Base-by-base conservation (phyloP, 164 flowering plant genomes). In the Magnolia kwangsiensis region DNA sequence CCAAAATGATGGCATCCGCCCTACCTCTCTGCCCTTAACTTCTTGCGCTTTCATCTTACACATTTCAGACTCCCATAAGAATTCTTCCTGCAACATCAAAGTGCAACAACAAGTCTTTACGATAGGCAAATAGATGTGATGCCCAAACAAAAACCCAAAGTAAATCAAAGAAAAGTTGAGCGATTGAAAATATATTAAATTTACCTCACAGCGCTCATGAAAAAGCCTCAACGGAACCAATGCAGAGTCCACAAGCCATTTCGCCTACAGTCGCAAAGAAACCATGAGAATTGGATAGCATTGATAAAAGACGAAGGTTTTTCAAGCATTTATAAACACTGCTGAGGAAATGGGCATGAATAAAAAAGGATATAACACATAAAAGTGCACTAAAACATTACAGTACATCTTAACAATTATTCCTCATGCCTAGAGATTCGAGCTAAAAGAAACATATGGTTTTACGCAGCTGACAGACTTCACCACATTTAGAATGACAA, bases 161-260 rank as follows among this genome's bases (percentile, higher is more conserved):
- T 27, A 27, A 61, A 49, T 55, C 19, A 3, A n/a, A 37, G 10
- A 8, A 51, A 50, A 51, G 37, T 24, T 5, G 29, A 14, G 2
- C 66, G 37, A 18, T 11, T 67, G 16, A 59, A 51, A 16, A 73
- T 51, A 65, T 11, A 50, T 50, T 55, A 50, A 29, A 63, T 55
- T 80, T 69, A 92, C 99, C 96, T 96, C 99, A 80, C 95, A 90
- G 1, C 98, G 98, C 83, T 96, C 98, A 78, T 96, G 99, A 72
- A 96, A 93, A 80, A 89, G 86, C 84, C 92, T 90, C 78, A 91
- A 69, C 13, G 99, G 98, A 67, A 93, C 98, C 78, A 91, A 31
- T 4, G 84, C 69, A 79, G 91, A 87, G 65, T 96, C 99, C 73
- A 88, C 95, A 71, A 94, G 78, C 91, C 94, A 95, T 79, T 90